Evolutionary conservation across 106 monocot species (phyloP), one percentile per base, ranked within the genome.

Genomic region (Gastrodia elata): DNA sequence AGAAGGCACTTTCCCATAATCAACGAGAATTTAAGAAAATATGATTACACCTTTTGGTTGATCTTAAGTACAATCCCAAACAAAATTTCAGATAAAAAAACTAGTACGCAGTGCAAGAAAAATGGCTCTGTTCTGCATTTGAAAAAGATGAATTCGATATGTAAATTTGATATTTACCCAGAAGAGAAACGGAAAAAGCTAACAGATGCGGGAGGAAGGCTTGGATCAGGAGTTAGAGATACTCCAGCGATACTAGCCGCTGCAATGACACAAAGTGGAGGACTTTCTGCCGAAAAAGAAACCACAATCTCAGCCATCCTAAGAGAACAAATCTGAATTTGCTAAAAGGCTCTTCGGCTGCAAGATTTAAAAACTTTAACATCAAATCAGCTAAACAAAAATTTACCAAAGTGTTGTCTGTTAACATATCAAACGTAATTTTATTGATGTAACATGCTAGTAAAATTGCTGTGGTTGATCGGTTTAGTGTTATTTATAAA

Each of bases 161-260:
- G 32, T 32, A 30, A 11, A 3, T 61, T 26, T 32, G 8, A 40
- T 38, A 69, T 4, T 40, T 69, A 69, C 69, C 40, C 40, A 26
- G 69, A 40, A 38, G 69, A 69, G 40, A 69, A 39, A 25, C 69
- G 39, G 24, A 69, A 18, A 69, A 24, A 8, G 15, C 35, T 35
- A 69, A 40, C 39, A 1, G 69, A 69, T 25, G 69, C 69, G 6
- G 69, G 69, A 39, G 69, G 69, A 3, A 69, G 69, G 24, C 69
- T 69, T 39, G 69, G 40, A 69, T 69, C 69, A 8, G 25, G 7
- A 6, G 69, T 69, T 1, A 69, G 39, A 69, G 69, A 0, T 9
- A 69, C 35, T 26, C 69, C 69, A 11, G 24, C 20, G 22, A 69
- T 34, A 4, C 34, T 69, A 0, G 40, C 40, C 25, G 69, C 69